Evolutionary conservation across 805 yeast species (phyloP).

Genomic region (Metschnikowia reukaufii): DNA sequence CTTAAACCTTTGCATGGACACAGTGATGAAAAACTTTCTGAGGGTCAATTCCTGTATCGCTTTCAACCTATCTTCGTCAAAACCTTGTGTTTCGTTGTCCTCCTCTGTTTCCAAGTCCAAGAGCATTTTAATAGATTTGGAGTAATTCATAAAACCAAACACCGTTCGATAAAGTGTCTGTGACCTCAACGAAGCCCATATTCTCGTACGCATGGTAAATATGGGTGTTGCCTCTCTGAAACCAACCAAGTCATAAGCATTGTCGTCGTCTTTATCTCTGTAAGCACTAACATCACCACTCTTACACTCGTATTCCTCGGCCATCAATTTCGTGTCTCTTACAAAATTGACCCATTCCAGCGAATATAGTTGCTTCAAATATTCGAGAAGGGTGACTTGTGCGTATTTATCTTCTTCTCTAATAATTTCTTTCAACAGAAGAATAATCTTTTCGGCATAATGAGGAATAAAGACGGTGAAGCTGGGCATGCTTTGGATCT

Average conservation of each 20-base stretch:
- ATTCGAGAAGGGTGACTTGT: conserved; percentile 89
- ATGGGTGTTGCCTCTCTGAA: conserved; percentile 98
- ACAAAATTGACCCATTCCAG: conserved; percentile 98
- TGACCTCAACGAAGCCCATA: conserved; percentile 97
- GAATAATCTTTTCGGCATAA: conserved; percentile 88
- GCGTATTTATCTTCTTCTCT: conserved; percentile 97
- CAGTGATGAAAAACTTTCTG: conserved; percentile 77
- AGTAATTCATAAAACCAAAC: conserved; percentile 97
- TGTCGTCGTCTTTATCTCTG: conserved; percentile 46
- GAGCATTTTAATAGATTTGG: conserved; percentile 90
- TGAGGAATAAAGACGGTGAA: conserved; percentile 82
- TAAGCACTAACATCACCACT: conserved; percentile 5
- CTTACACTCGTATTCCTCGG: conserved; percentile 60
- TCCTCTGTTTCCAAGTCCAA: conserved; percentile 95
- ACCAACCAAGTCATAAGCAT: conserved; percentile 95
- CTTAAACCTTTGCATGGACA: conserved; percentile 83
- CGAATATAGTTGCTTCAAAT: conserved; percentile 92
- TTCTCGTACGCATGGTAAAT: conserved; percentile 91
- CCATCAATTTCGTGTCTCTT: conserved; percentile 90
- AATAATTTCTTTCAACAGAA: conserved; percentile 93
- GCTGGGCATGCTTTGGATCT: conserved; percentile 17
- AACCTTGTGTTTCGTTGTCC: conserved; percentile 5
- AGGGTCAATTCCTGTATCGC: conserved; percentile 59
- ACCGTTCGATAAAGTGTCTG: conserved; percentile 97
- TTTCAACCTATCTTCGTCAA: conserved; percentile 10